Base-by-base conservation (phyloP, 257 asterid species). In the Mitragyna speciosa region DNA sequence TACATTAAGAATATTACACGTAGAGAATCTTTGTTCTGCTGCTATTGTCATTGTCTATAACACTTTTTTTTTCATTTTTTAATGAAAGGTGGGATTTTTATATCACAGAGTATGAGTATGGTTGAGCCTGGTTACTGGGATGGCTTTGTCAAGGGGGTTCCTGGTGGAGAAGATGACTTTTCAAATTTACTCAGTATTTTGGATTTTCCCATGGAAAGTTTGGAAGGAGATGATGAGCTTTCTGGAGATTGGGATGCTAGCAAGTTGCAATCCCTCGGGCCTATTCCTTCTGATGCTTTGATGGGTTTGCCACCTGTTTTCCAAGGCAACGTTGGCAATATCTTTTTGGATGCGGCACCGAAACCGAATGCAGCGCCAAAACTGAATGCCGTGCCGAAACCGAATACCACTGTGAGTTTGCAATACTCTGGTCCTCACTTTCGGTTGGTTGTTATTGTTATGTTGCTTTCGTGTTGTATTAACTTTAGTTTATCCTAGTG, bases 121-220 rank as follows among this genome's bases (percentile, higher is more conserved):
- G 84, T 85, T 85, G 95, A 87, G 66, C 87, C 91, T 7, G 70
- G 67, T 79, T 78, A 74, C 75, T 88, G 89, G 88, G 92, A 88
- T 76, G 92, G 85, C 26, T 77, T 81, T 41, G 80, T 77, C 17
- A 81, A 85, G 80, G 89, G 87, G 52, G 85, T 70, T 28, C 47
- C 33, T 41, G 81, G 65, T 26, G 82, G 58, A 33, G 90, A 85
- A 12, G 94, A 88, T 33, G 88, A 83, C 59, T 87, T 89, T 9
- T 87, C 85, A 9, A 77, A 68, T 81, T 74, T 92, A 59, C 89
- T 92, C 0, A 77, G 81, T 26, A 81, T 91, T 41, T 76, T 92
- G 69, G 97, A 93, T 84, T 89, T 90, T 78, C 96, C 97, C 1
- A 70, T 89, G 89, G 97, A 92, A 84, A 87, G 88, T 85, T 72